These are phyloP conservation scores for Populus davidiana DNA, from an alignment of 345 rosid species.

Conservation along the genomic window DNA sequence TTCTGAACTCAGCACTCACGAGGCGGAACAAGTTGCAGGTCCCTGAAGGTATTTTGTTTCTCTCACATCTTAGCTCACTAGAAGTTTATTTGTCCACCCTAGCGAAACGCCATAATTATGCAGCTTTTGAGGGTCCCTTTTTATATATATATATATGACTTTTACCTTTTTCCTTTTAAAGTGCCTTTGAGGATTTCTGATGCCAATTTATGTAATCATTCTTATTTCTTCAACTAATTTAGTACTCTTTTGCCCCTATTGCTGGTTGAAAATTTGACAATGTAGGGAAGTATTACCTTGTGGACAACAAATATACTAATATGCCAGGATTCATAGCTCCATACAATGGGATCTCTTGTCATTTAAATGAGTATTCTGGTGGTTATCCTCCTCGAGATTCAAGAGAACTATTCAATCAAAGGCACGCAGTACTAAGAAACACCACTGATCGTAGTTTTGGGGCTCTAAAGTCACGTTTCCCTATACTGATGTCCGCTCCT, in stretches of 20 bases:
- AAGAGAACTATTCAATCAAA: conserved; percentile 69
- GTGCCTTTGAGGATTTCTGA: not conserved
- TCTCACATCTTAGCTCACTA: not conserved
- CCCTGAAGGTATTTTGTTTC: conserved; percentile 57
- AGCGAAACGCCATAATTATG: not conserved
- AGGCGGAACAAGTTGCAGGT: conserved; percentile 63
- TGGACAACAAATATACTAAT: conserved; percentile 57
- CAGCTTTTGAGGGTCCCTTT: not conserved
- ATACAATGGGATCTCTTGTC: conserved; percentile 44
- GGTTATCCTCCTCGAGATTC: conserved; percentile 55
- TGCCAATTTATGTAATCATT: not conserved
- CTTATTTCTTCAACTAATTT: not conserved
- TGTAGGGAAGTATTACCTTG: conserved; percentile 84
- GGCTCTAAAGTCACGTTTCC: conserved; percentile 78
- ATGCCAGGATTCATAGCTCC: conserved; percentile 81
- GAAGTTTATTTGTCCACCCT: not conserved
- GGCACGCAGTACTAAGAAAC: conserved; percentile 54
- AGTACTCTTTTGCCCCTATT: not conserved
- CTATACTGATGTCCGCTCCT: conserved; percentile 77
- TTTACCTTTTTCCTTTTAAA: not conserved
- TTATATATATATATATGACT: not conserved
- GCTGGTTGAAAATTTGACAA: conserved; percentile 8
- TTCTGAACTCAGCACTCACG: conserved; percentile 71
- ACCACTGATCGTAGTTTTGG: conserved; percentile 52
- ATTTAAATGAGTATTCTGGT: conserved; percentile 35